Evolutionary conservation across 164 flowering plant species (phyloP).

Genomic region (Nelumbo lutea): DNA sequence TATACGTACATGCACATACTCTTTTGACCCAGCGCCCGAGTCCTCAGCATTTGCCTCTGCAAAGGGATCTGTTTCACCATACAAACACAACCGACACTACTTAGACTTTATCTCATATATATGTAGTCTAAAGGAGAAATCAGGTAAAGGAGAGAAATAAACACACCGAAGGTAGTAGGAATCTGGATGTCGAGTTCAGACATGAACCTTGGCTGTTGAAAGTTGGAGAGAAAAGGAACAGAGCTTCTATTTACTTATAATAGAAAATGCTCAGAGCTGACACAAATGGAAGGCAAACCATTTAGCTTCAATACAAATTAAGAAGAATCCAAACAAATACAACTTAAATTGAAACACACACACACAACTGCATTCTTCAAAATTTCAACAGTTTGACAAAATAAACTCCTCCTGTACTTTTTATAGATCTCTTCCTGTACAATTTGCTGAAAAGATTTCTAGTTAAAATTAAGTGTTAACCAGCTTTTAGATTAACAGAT

Average conservation of each 20-base stretch:
- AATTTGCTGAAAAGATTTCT: too few relatives aligned
- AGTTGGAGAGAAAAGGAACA: constrained; percentile 4
- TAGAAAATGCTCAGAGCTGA: background rate
- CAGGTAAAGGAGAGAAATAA: background rate
- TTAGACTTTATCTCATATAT: too few relatives aligned
- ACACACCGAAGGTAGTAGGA: constrained; percentile 51
- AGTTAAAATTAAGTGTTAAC: too few relatives aligned
- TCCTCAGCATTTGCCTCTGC: constrained; percentile 82
- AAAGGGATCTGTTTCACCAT: constrained; percentile 53
- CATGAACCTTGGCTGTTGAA: constrained; percentile 44
- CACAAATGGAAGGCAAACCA: background rate
- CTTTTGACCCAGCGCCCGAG: constrained; percentile 69
- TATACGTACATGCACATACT: constrained; percentile 65
- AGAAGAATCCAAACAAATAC: background rate
- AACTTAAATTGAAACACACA: background rate
- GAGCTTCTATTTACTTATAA: background rate
- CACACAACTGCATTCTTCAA: too few relatives aligned
- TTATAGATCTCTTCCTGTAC: too few relatives aligned
- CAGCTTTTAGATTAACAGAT: too few relatives aligned
- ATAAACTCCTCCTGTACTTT: too few relatives aligned
- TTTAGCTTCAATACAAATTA: background rate
- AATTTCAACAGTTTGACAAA: too few relatives aligned
- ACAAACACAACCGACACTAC: too few relatives aligned
- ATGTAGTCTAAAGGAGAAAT: too few relatives aligned
- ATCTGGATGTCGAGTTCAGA: constrained; percentile 59